Percentiles rank a stretch among this genome's conserved stretches.
Evolutionary conservation across 805 yeast genomes (phyloP).

Genomic region (Myxozyma melibiosi): DNA sequence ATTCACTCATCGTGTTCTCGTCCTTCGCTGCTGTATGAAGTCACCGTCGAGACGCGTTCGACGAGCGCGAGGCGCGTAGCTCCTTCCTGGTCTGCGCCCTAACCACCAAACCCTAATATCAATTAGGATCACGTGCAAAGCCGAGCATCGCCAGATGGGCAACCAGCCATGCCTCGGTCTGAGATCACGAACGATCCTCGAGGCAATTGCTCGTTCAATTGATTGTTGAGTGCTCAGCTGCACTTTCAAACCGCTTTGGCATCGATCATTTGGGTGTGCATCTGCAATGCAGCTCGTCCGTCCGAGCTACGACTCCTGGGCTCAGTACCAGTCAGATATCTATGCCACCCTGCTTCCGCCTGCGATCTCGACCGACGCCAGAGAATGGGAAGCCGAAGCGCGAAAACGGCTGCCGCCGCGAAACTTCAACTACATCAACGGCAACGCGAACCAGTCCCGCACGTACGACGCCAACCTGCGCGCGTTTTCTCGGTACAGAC

Average conservation of each 20-base stretch:
- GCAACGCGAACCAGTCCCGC: slow-evolving; percentile 19
- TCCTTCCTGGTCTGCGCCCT: too few species aligned
- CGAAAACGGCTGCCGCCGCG: slow-evolving; percentile 7
- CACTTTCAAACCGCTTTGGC: too few species aligned
- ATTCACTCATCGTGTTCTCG: not conserved
- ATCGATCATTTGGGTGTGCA: too few species aligned
- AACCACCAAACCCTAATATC: too few species aligned
- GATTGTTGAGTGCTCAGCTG: too few species aligned
- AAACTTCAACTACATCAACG: slow-evolving; percentile 24
- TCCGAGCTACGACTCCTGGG: slow-evolving; percentile 17
- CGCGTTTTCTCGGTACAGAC: slow-evolving; percentile 22
- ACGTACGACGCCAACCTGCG: slow-evolving; percentile 22
- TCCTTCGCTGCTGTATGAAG: not conserved
- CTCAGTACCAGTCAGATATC: slow-evolving; percentile 23
- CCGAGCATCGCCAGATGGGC: too few species aligned
- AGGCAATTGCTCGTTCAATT: too few species aligned
- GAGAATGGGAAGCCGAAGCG: slow-evolving; percentile 20
- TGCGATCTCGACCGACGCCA: slow-evolving; percentile 8
- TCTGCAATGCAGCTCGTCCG: not conserved
- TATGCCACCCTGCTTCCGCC: slow-evolving; percentile 22
- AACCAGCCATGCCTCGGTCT: too few species aligned
- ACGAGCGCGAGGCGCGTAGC: too few species aligned
- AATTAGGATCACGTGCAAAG: too few species aligned
- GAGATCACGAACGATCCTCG: too few species aligned
- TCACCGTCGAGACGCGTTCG: too few species aligned